Conservation (phyloP, 2,329 filamentous ascomycete genomes). For the Calonectria hawksworthii region DNA sequence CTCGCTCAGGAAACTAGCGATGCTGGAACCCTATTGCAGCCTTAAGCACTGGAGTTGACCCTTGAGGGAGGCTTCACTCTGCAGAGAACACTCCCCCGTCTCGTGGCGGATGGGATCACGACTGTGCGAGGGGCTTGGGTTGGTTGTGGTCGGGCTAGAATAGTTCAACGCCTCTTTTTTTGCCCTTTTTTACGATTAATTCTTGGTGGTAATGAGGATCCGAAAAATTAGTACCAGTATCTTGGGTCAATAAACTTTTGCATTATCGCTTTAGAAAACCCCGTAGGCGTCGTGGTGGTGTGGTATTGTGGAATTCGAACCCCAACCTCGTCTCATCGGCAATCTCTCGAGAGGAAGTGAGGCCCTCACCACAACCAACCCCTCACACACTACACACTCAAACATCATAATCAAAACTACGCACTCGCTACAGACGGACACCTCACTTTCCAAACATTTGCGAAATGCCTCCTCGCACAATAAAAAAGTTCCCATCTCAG, state of each 20-base stretch:
- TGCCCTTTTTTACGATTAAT: constrained; percentile 32
- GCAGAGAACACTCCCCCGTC: constrained; percentile 80
- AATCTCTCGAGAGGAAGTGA: neutral
- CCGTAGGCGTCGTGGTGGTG: neutral
- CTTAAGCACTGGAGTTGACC: constrained; percentile 78
- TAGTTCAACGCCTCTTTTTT: constrained; percentile 63
- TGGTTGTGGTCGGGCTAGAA: constrained; percentile 67
- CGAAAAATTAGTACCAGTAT: constrained; percentile 7
- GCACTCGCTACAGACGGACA: too few relatives aligned
- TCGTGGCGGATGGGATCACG: constrained; percentile 79
- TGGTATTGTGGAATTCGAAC: neutral
- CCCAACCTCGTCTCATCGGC: neutral
- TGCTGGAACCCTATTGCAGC: constrained; percentile 62
- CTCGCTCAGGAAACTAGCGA: constrained; percentile 78
- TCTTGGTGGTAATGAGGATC: rapidly evolving
- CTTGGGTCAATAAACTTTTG: neutral
- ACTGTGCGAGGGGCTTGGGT: constrained; percentile 71
- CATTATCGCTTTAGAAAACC: rapidly evolving
- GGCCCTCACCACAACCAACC: neutral
- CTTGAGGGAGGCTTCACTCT: constrained; percentile 82
- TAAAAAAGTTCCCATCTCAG: too few relatives aligned
- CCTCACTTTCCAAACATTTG: too few relatives aligned
- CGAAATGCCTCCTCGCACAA: too few relatives aligned
- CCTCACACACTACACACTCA: neutral
- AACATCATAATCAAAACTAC: neutral